phyloP scores from a whole-genome alignment of 1,139 yeast genomes.

The Trichomonascaceae sp. region DNA sequence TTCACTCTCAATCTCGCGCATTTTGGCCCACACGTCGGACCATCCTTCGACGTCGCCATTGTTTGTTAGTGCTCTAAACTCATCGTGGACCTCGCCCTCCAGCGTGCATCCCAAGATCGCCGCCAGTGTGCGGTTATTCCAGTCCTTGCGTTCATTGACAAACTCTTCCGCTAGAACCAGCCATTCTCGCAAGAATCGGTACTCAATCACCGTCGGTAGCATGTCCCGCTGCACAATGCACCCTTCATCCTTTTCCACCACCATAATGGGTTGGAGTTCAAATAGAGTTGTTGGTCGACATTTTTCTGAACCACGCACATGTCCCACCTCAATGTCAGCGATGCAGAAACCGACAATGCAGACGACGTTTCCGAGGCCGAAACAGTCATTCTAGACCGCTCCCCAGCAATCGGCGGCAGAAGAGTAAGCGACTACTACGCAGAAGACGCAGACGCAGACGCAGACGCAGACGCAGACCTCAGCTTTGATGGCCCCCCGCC shows the following conservation, averaged over 20 bases:
- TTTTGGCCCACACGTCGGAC: neutral
- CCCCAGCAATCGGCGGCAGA: slow-evolving; percentile 1
- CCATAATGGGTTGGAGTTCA: too few relatives aligned
- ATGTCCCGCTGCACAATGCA: neutral
- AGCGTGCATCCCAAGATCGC: neutral
- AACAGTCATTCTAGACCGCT: slow-evolving; percentile 21
- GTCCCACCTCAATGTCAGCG: too few relatives aligned
- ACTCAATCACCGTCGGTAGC: neutral
- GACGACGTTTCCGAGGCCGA: slow-evolving; percentile 24
- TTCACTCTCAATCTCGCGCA: neutral
- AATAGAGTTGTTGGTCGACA: neutral
- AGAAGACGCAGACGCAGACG: neutral
- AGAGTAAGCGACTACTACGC: neutral
- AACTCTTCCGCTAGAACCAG: neutral
- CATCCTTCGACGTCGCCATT: neutral
- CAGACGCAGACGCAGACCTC: neutral
- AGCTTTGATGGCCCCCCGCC: neutral
- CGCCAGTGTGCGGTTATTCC: neutral
- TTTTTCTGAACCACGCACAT: too few relatives aligned
- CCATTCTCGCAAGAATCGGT: neutral
- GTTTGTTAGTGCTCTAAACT: neutral
- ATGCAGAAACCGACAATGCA: slow-evolving; percentile 9
- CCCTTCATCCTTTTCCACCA: neutral
- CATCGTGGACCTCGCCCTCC: neutral
- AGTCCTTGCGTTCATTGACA: neutral